Evolutionary conservation across 2,329 filamentous ascomycete genomes (phyloP).

Genomic region (Penicillium fuscoglaucum): DNA sequence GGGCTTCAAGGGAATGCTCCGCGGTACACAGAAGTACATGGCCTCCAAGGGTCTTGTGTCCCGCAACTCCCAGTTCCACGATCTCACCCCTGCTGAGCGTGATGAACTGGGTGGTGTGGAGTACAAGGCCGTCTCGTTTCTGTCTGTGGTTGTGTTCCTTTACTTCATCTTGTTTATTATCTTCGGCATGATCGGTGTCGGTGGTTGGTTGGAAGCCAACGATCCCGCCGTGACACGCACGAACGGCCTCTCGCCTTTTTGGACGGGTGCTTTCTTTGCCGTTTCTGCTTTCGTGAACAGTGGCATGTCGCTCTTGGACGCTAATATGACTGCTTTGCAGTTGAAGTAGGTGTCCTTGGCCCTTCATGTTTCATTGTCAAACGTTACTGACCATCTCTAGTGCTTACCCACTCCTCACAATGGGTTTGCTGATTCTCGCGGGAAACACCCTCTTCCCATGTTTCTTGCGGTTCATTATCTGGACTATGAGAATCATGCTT

Average conservation of each 20-base stretch:
- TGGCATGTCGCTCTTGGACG: slow-evolving; percentile 55
- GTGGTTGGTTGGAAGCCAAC: slow-evolving; percentile 48
- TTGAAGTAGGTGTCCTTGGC: slow-evolving; percentile 26
- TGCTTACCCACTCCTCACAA: slow-evolving; percentile 45
- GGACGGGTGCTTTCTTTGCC: slow-evolving; percentile 52
- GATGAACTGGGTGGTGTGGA: slow-evolving; percentile 46
- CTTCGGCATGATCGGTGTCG: slow-evolving; percentile 49
- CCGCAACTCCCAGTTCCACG: slow-evolving; percentile 53
- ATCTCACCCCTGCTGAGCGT: slow-evolving; percentile 46
- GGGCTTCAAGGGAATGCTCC: slow-evolving; percentile 27
- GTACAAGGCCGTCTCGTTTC: slow-evolving; percentile 42
- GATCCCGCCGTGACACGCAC: slow-evolving; percentile 39
- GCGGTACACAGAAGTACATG: slow-evolving; percentile 34
- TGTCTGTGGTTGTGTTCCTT: slow-evolving; percentile 41
- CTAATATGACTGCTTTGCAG: slow-evolving; percentile 53
- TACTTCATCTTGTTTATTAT: slow-evolving; percentile 52
- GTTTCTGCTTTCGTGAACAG: slow-evolving; percentile 58
- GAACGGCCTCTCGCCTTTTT: slow-evolving; percentile 54
- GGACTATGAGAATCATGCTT: slow-evolving; percentile 45
- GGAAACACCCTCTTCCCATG: slow-evolving; percentile 68
- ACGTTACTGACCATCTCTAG: slow-evolving; percentile 22
- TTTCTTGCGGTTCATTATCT: slow-evolving; percentile 62
- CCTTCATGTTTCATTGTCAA: background rate
- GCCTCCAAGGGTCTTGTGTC: slow-evolving; percentile 37
- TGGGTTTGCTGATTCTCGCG: slow-evolving; percentile 61